These are phyloP conservation scores for Pseudogymnoascus sp. DNA, from an alignment of 2,329 filamentous ascomycete species.

Conservation along the genomic window DNA sequence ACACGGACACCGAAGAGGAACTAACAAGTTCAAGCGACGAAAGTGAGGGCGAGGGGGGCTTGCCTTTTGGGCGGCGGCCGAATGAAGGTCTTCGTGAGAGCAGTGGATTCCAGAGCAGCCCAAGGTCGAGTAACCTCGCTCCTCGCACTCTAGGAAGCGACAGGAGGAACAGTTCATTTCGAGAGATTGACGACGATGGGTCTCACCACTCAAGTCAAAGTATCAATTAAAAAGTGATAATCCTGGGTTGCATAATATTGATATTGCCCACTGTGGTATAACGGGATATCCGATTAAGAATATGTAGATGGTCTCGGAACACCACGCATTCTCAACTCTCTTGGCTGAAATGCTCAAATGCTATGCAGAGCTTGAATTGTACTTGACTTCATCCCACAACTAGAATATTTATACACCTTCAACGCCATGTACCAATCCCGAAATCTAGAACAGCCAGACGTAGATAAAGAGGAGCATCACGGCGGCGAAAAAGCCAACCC, in stretches of 20 bases:
- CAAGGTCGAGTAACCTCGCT: slow-evolving; percentile 1
- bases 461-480: slow-evolving; percentile 82
- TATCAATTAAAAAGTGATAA: background rate
- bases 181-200: background rate
- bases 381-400: background rate
- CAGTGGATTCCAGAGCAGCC: slow-evolving; percentile 2
- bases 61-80: background rate
- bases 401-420: slow-evolving; percentile 6
- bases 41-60: slow-evolving; percentile 29
- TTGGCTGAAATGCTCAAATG: slow-evolving; percentile 1
- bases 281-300: background rate
- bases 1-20: slow-evolving; percentile 68
- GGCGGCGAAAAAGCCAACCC: slow-evolving; percentile 80
- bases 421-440: slow-evolving; percentile 7
- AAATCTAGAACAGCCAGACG: slow-evolving; percentile 74
- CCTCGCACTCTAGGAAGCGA: background rate
- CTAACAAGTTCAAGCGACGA: slow-evolving; percentile 45
- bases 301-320: background rate
- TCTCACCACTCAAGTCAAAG: background rate
- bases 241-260: background rate
- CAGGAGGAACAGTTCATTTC: slow-evolving; percentile 3
- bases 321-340: background rate
- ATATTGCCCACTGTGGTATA: background rate
- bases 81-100: background rate
- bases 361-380: background rate